A percentile compares a stretch with the other conserved stretches of the same genome.
Evolutionary conservation across 352 stramenopile species (phyloP).

Genomic region (Phytophthora crassamura): DNA sequence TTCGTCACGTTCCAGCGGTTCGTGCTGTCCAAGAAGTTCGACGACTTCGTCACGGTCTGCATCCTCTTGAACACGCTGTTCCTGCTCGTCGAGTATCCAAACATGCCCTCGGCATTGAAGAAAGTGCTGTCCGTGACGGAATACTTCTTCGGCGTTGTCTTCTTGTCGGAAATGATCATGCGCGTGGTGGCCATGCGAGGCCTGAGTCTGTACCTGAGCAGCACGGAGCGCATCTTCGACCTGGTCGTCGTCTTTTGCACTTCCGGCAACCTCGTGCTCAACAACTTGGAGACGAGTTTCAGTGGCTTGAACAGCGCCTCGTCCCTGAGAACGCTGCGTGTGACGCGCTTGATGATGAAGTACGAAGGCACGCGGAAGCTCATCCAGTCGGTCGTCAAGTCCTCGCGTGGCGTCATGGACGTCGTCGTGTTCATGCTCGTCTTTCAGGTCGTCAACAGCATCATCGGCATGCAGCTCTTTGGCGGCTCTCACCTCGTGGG

Average conservation of each 20-base stretch:
- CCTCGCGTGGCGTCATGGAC: conserved; percentile 77
- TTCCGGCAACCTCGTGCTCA: conserved; percentile 70
- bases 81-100: conserved; percentile 70
- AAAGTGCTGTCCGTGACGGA: conserved; percentile 59
- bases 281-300: too few species aligned
- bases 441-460: conserved; percentile 80
- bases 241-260: conserved; percentile 76
- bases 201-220: conserved; percentile 52
- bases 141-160: conserved; percentile 76
- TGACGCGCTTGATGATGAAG: conserved; percentile 81
- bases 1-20: conserved; percentile 51
- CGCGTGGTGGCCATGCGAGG: conserved; percentile 68
- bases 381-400: conserved; percentile 82
- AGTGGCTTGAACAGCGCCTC: conserved; percentile 73
- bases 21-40: too few species aligned
- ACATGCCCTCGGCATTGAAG: conserved; percentile 50
- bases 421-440: conserved; percentile 79
- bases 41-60: too few species aligned
- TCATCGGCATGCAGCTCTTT: too few species aligned
- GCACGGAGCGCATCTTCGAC: conserved; percentile 77
- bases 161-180: conserved; percentile 66
- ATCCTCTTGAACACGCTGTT: conserved; percentile 73
- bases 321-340: conserved; percentile 73
- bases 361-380: conserved; percentile 81
- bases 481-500: too few species aligned